A percentile compares a stretch with the other conserved stretches of the same genome.
These are phyloP conservation scores for Macrolepiota fuliginosa DNA, from an alignment of 768 basidiomycete species.

Conservation along the genomic window DNA sequence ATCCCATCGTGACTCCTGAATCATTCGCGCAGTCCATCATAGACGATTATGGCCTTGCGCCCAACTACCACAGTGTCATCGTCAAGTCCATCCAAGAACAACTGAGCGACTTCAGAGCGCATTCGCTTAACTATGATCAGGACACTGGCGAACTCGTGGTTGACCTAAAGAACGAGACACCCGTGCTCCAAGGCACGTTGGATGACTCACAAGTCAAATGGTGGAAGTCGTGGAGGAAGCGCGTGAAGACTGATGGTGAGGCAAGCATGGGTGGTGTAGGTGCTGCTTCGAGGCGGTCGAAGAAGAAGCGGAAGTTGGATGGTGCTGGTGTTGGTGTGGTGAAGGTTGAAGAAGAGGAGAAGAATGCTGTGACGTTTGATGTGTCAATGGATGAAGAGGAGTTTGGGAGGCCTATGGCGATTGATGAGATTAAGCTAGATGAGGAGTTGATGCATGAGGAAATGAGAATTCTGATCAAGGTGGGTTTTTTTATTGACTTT, in stretches of 20 bases:
- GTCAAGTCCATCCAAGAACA: slow-evolving; percentile 87
- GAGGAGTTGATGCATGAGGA: slow-evolving; percentile 75
- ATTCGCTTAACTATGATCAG: slow-evolving; percentile 54
- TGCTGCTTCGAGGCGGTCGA: slow-evolving; percentile 10
- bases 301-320: slow-evolving; percentile 23
- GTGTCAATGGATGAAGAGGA: slow-evolving; percentile 22
- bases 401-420: slow-evolving; percentile 38
- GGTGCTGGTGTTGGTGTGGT: slow-evolving; percentile 13
- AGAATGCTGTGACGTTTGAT: slow-evolving; percentile 18
- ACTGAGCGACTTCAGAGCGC: slow-evolving; percentile 73
- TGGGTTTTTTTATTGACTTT: slow-evolving; percentile 26
- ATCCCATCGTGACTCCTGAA: slow-evolving; percentile 87
- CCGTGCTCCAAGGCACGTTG: slow-evolving; percentile 35
- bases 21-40: slow-evolving; percentile 86
- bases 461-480: slow-evolving; percentile 90
- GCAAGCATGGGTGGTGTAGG: slow-evolving; percentile 11
- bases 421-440: slow-evolving; percentile 66
- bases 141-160: slow-evolving; percentile 32
- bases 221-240: slow-evolving; percentile 75
- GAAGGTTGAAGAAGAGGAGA: slow-evolving; percentile 19
- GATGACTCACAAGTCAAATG: slow-evolving; percentile 50
- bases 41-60: slow-evolving; percentile 82
- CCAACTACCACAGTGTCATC: slow-evolving; percentile 64
- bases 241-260: slow-evolving; percentile 29
- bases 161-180: slow-evolving; percentile 8